Evolutionary conservation across 176 grass and related monocot species (phyloP).

Genomic region (Ananas comosus): DNA sequence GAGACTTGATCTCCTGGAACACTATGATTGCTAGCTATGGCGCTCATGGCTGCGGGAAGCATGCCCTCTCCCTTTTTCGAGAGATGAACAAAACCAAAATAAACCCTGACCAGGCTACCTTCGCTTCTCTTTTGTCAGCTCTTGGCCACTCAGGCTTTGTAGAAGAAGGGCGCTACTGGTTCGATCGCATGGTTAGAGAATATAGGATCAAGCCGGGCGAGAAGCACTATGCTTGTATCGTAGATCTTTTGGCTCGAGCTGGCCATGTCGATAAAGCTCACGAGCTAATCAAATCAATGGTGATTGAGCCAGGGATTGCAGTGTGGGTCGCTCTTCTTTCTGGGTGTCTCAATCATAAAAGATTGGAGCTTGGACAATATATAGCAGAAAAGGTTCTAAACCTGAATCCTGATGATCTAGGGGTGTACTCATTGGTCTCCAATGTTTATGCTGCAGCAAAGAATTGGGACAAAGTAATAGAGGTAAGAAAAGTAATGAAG

Average conservation of each 20-base stretch:
- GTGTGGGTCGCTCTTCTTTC: constrained; percentile 47
- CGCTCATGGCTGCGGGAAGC: constrained; percentile 37
- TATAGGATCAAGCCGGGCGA: constrained; percentile 32
- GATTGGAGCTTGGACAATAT: constrained; percentile 41
- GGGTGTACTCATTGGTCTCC: constrained; percentile 43
- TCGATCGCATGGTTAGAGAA: constrained; percentile 29
- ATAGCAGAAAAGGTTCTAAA: constrained; percentile 39
- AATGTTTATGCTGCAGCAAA: constrained; percentile 41
- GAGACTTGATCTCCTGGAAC: constrained; percentile 60
- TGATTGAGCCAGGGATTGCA: constrained; percentile 28
- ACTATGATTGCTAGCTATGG: constrained; percentile 45
- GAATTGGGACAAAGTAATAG: constrained; percentile 49
- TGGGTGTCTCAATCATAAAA: constrained; percentile 59
- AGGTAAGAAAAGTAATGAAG: constrained; percentile 51
- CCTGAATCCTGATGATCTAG: constrained; percentile 32
- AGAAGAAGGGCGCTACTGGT: constrained; percentile 51
- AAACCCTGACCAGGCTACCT: constrained; percentile 44
- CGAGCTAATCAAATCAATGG: constrained; percentile 33
- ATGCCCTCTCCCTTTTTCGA: constrained; percentile 37
- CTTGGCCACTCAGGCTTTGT: constrained; percentile 56
- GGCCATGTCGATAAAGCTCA: constrained; percentile 51
- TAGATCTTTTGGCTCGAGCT: constrained; percentile 58
- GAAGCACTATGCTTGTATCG: constrained; percentile 50
- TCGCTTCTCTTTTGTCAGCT: constrained; percentile 60
- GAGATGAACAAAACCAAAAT: constrained; percentile 26